Conservation (phyloP, 169 alveolate genomes). For the Cryptosporidium sp. region DNA sequence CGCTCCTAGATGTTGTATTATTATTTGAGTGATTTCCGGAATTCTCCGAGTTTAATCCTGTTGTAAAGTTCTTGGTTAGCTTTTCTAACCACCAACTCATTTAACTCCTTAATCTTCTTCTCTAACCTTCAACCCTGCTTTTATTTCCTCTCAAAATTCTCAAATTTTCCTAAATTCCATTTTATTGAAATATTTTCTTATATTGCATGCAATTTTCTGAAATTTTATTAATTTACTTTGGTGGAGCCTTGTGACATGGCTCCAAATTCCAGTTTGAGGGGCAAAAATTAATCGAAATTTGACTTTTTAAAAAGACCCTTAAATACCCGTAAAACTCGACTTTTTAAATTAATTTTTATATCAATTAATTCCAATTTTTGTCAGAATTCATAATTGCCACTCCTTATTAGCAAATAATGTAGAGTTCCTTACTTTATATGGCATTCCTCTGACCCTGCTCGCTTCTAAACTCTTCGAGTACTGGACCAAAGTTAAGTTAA, state of each 20-base stretch:
- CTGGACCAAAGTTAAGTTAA: neutral
- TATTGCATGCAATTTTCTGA: constrained; percentile 34
- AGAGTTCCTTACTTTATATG: neutral
- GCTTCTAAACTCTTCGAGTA: neutral
- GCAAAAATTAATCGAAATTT: neutral
- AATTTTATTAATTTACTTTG: constrained; percentile 16
- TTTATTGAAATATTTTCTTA: neutral
- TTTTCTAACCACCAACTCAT: constrained; percentile 26
- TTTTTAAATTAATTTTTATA: neutral
- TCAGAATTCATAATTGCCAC: neutral
- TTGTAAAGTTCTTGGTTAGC: neutral
- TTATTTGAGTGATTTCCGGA: neutral
- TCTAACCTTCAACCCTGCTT: neutral
- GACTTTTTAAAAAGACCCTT: neutral
- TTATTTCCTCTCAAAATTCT: neutral
- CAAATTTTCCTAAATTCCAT: neutral
- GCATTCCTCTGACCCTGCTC: neutral
- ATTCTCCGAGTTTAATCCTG: neutral
- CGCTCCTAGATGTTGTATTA: neutral
- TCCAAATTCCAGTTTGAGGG: constrained; percentile 21
- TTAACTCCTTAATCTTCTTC: neutral
- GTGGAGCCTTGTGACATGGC: constrained; percentile 26
- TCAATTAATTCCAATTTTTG: neutral
- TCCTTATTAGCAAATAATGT: neutral
- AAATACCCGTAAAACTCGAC: constrained; percentile 13